phyloP scores from a whole-genome alignment of 1,284 basidiomycete genomes.

The Vanrija humicola region DNA sequence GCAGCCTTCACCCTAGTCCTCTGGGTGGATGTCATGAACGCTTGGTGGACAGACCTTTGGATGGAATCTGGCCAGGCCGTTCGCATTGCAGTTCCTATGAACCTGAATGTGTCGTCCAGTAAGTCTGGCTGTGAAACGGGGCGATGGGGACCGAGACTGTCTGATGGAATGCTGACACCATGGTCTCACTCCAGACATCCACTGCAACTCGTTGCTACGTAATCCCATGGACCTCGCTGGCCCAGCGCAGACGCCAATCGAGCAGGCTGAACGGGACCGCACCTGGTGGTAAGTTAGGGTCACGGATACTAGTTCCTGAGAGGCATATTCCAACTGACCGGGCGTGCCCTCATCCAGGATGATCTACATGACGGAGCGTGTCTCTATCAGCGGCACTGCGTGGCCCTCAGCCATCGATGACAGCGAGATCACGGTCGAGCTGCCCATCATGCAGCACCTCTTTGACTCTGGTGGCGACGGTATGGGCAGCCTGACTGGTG shows the following conservation, averaged over 20 bases:
- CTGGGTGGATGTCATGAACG: constrained; percentile 36
- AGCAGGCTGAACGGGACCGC: constrained; percentile 38
- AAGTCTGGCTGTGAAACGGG: constrained; percentile 4
- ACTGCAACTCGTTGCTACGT: constrained; percentile 8
- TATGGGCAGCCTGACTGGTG: constrained; percentile 25
- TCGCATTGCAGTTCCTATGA: constrained; percentile 30
- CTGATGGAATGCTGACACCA: not conserved
- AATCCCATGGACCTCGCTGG: constrained; percentile 13
- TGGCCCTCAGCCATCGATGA: constrained; percentile 18
- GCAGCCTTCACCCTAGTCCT: constrained; percentile 27
- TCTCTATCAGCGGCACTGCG: not conserved
- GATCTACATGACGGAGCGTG: constrained; percentile 28
- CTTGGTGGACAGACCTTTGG: constrained; percentile 40
- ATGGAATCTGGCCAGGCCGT: constrained; percentile 31
- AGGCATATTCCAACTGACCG: too few species aligned
- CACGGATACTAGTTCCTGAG: not conserved
- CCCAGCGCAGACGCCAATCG: constrained; percentile 18
- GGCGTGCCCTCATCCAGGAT: constrained; percentile 15
- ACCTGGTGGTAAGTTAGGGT: constrained; percentile 36
- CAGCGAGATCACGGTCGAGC: constrained; percentile 40
- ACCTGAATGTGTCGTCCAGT: constrained; percentile 33
- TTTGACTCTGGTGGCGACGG: constrained; percentile 21
- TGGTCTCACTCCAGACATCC: not conserved
- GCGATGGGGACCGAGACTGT: too few species aligned
- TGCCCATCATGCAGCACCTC: constrained; percentile 31